These are phyloP conservation scores for Pleomassaria siparia DNA, from an alignment of 2,329 filamentous ascomycete genomes.

Conservation along the genomic window DNA sequence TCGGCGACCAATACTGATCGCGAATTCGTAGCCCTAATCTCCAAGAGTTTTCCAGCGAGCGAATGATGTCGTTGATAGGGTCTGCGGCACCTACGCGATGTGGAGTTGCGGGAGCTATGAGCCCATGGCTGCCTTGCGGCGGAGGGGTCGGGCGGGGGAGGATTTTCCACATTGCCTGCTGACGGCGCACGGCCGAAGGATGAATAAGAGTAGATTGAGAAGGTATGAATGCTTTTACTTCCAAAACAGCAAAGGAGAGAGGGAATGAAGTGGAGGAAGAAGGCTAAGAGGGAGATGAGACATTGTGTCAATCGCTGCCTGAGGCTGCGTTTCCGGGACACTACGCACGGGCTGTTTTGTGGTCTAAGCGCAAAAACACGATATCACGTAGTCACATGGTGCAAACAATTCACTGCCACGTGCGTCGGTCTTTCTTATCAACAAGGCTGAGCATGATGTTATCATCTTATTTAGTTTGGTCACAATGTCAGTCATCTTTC, in stretches of 20 bases:
- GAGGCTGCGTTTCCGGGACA: conserved; percentile 21
- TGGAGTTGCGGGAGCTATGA: conserved; percentile 17
- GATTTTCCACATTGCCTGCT: not conserved
- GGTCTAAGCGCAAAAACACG: conserved; percentile 20
- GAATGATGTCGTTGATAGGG: conserved; percentile 20
- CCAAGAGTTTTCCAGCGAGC: conserved; percentile 22
- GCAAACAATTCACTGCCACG: conserved; percentile 3
- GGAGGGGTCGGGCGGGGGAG: conserved; percentile 2
- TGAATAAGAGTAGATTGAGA: not conserved
- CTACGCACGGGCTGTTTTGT: not conserved
- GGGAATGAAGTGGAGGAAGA: conserved; percentile 4
- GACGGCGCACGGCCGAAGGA: not conserved
- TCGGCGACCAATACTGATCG: conserved; percentile 24
- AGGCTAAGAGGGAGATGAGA: conserved; percentile 15
- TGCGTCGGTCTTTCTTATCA: too few relatives aligned
- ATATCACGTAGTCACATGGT: conserved; percentile 25
- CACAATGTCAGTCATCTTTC: too few relatives aligned
- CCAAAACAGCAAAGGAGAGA: not conserved
- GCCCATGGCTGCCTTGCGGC: conserved; percentile 10
- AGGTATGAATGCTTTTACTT: not conserved
- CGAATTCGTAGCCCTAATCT: conserved; percentile 20
- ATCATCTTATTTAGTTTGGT: too few relatives aligned
- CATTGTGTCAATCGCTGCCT: conserved; percentile 23
- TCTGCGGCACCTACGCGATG: conserved; percentile 15
- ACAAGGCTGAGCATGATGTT: too few relatives aligned